Conservation (phyloP, 768 basidiomycete species). For the Rubroboletus pulcherrimus region DNA sequence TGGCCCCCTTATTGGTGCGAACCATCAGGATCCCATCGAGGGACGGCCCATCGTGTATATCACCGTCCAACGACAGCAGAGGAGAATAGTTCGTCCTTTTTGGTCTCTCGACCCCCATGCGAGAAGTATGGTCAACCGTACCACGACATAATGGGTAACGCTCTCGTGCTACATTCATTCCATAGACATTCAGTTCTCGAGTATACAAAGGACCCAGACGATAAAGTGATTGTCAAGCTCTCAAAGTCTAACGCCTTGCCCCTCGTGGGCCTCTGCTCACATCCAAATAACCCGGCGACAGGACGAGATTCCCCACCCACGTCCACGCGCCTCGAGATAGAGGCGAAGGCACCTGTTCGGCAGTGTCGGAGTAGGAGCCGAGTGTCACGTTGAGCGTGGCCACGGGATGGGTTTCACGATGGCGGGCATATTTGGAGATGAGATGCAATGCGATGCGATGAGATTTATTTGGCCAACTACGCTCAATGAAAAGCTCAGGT, state of each 20-base stretch:
- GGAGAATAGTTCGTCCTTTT: slow-evolving; percentile 5
- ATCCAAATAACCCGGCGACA: too few species aligned
- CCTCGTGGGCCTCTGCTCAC: slow-evolving; percentile 39
- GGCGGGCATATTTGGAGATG: neutral
- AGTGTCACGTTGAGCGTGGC: neutral
- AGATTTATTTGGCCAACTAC: too few species aligned
- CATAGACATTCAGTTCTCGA: slow-evolving; percentile 47
- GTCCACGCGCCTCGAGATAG: neutral
- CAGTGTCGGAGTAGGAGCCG: slow-evolving; percentile 1
- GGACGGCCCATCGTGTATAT: slow-evolving; percentile 58
- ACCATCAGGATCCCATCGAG: slow-evolving; percentile 60
- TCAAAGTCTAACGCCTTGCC: slow-evolving; percentile 70
- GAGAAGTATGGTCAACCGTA: neutral
- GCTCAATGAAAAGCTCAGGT: too few species aligned
- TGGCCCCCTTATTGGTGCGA: slow-evolving; percentile 61
- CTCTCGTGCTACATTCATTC: slow-evolving; percentile 11
- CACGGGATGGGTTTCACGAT: neutral
- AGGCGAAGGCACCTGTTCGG: slow-evolving; percentile 4
- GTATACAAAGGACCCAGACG: slow-evolving; percentile 14
- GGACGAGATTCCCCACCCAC: too few species aligned
- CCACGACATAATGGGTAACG: neutral
- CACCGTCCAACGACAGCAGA: slow-evolving; percentile 22
- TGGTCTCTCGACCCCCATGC: slow-evolving; percentile 15
- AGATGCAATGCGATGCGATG: too few species aligned
- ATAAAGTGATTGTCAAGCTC: slow-evolving; percentile 47